Base-by-base conservation (phyloP, 2,329 filamentous ascomycete genomes). In the Graphilbum ipis-grandicollis region DNA sequence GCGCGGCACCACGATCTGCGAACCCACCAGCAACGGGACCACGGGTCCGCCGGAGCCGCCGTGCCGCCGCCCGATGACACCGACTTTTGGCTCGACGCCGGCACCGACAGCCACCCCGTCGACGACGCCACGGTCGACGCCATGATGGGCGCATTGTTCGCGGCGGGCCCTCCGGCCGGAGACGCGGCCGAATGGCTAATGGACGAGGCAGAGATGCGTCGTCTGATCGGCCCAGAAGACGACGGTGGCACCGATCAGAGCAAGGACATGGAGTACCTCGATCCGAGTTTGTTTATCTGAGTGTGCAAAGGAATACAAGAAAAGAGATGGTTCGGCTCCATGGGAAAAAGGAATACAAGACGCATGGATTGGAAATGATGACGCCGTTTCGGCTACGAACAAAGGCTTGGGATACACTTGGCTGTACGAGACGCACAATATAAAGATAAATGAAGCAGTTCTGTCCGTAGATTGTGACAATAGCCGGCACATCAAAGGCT, bases 1-100 rank as follows among this genome's bases (percentile, higher is more conserved):
- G 53, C 59, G 29, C 63, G 68, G 23, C 59, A 64, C 39, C 57
- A 62, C 41, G 68, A 72, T 37, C 55, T 70, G 9, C 53, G 64
- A 31, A 44, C 52, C 3, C 68, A 73, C 45, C 37, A 66, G 3
- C 50, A 53, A 31, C 46, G 49, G 38, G 54, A 52, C 34, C 49
- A 50, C 19, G 23, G 29, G 15, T 14, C 23, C 4, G n/a, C 32
- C 42, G 18, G 39, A 42, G 10, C 42, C 41, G n/a, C 39, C 36
- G 17, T 37, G 9, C 13, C 23, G 10, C n/a, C 25, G 2, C 35
- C 30, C 15, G 6, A 31, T 6, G 5, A 31, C 10, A 18, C 10
- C 28, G 30, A 18, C 5, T 28, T 28, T 13, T 28, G 26, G 26
- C 8, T 25, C 5, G 32, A 21, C n/a, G 19, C 19, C 30, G 18